Percentiles rank a stretch among this genome's conserved stretches.
These are phyloP conservation scores for Sordaria brevicollis DNA, from an alignment of 495 filamentous ascomycete species.

Conservation along the genomic window DNA sequence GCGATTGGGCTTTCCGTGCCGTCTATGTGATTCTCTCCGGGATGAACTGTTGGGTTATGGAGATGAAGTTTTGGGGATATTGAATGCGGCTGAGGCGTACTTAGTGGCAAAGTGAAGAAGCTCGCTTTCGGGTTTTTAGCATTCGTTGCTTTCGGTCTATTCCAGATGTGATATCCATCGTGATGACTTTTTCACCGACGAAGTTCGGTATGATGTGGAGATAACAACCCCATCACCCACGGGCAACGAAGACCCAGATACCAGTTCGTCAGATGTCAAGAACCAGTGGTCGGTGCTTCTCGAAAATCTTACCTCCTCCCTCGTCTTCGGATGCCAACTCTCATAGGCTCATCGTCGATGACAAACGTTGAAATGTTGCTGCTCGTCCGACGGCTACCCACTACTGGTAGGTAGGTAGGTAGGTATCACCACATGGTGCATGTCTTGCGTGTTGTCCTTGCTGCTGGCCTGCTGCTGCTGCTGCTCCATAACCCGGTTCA, in stretches of 20 bases:
- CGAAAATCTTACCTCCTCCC: not conserved
- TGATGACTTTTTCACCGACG: not conserved
- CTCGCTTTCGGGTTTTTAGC: not conserved
- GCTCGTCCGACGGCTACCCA: not conserved
- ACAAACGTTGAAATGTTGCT: not conserved
- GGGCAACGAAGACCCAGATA: not conserved
- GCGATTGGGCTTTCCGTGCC: not conserved
- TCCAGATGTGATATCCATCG: not conserved
- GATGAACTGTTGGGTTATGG: not conserved
- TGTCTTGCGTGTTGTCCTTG: not conserved
- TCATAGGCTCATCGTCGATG: not conserved
- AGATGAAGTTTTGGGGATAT: not conserved
- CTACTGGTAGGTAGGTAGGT: too few relatives aligned
- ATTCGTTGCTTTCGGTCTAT: not conserved
- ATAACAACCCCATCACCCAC: not conserved
- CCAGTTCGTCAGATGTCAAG: not conserved
- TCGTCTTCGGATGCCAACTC: not conserved
- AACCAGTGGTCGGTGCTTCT: not conserved
- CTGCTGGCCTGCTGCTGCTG: too few relatives aligned
- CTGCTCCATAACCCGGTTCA: not conserved
- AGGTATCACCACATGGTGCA: not conserved
- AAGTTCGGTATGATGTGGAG: not conserved
- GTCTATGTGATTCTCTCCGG: not conserved
- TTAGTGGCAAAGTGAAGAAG: not conserved
- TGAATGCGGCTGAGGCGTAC: not conserved